phyloP scores from a whole-genome alignment of 495 filamentous ascomycete genomes.

The Bacidia gigantensis region DNA sequence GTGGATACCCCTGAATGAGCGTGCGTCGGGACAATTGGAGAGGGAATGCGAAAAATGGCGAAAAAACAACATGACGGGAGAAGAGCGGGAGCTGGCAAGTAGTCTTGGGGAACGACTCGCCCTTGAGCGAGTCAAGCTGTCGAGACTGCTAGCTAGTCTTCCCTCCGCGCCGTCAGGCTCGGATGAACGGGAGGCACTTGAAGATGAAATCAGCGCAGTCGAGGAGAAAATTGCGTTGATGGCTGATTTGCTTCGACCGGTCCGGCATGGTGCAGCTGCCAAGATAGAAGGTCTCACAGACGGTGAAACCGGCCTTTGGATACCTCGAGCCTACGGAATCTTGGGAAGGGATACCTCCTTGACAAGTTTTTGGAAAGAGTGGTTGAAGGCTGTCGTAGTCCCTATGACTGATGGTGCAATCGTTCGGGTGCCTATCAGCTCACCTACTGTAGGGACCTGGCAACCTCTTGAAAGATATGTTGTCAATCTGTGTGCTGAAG shows the following conservation, averaged over 20 bases:
- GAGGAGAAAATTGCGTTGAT: conserved; percentile 96
- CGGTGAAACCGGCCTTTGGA: conserved; percentile 94
- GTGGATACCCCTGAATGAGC: conserved; percentile 75
- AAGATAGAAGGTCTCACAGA: conserved; percentile 96
- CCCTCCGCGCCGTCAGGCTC: conserved; percentile 70
- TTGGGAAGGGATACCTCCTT: conserved; percentile 72
- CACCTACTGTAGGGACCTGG: conserved; percentile 88
- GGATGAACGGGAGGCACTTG: conserved; percentile 62
- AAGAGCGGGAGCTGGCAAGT: conserved; percentile 85
- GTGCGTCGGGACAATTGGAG: conserved; percentile 78
- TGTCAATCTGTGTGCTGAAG: conserved; percentile 93
- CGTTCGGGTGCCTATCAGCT: conserved; percentile 70
- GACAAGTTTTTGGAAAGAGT: conserved; percentile 97
- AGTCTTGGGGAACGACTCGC: conserved; percentile 85
- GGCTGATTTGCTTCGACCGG: conserved; percentile 85
- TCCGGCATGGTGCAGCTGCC: conserved; percentile 84
- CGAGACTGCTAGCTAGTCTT: conserved; percentile 68
- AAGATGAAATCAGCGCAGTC: conserved; percentile 87
- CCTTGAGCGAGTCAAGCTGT: conserved; percentile 79
- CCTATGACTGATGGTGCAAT: conserved; percentile 87
- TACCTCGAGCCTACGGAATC: conserved; percentile 84
- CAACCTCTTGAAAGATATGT: conserved; percentile 94
- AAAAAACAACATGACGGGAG: conserved; percentile 86
- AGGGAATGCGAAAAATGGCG: conserved; percentile 88
- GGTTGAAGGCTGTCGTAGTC: conserved; percentile 81